A percentile compares a stretch with the other conserved stretches of the same genome.
Conservation (phyloP, 2,329 filamentous ascomycete species). For the Penicillium sp. region DNA sequence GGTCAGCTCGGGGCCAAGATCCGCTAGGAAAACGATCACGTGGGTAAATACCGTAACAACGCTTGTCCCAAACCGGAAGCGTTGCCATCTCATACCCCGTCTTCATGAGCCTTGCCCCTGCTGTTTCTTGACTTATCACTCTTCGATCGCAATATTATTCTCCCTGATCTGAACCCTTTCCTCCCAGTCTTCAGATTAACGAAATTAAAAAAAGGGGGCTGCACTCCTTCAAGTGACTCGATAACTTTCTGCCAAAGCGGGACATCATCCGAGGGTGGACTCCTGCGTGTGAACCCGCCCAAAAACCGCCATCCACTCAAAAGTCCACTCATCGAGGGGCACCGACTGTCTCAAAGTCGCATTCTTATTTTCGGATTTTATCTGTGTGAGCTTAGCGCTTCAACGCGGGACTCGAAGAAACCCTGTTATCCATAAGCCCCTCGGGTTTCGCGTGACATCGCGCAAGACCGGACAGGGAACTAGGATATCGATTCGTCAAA, state of each 20-base stretch:
- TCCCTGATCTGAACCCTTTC: background rate
- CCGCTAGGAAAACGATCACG: slow-evolving; percentile 12
- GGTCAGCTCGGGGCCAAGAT: background rate
- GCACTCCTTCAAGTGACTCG: slow-evolving; percentile 28
- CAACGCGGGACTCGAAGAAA: slow-evolving; percentile 50
- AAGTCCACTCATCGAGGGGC: slow-evolving; percentile 54
- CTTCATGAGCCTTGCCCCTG: slow-evolving; percentile 9
- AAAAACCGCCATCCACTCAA: slow-evolving; percentile 34
- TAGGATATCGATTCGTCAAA: slow-evolving; percentile 15
- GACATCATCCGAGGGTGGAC: slow-evolving; percentile 40
- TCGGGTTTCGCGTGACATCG: slow-evolving; percentile 48
- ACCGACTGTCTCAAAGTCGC: slow-evolving; percentile 38
- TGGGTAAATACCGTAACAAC: slow-evolving; percentile 26
- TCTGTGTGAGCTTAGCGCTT: slow-evolving; percentile 47
- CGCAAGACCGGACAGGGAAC: slow-evolving; percentile 46
- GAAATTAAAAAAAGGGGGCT: background rate
- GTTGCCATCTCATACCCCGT: slow-evolving; percentile 21
- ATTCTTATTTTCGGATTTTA: slow-evolving; percentile 50
- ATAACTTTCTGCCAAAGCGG: slow-evolving; percentile 37
- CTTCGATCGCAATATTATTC: background rate
- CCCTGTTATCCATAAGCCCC: slow-evolving; percentile 46
- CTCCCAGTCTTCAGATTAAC: slow-evolving; percentile 6
- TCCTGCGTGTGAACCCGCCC: slow-evolving; percentile 30
- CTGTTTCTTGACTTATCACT: slow-evolving; percentile 8
- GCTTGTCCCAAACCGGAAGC: slow-evolving; percentile 23